phyloP scores from a whole-genome alignment of 2,329 filamentous ascomycete genomes.

The Corinectria fuckeliana region DNA sequence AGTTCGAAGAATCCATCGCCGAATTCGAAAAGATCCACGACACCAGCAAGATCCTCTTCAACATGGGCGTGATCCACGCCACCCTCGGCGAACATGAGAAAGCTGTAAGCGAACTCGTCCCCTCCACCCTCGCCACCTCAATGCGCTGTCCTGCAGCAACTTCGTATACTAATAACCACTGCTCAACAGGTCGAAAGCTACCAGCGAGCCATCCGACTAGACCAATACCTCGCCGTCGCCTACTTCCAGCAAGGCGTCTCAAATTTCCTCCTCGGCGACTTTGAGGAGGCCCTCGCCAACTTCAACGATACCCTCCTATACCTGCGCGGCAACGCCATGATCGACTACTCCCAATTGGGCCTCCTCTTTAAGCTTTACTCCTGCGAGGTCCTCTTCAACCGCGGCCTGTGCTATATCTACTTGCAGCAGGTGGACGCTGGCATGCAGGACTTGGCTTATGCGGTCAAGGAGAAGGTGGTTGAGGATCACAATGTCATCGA shows the following conservation, averaged over 20 bases:
- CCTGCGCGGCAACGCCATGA: slow-evolving; percentile 93
- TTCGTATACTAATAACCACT: slow-evolving; percentile 24
- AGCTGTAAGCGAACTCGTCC: slow-evolving; percentile 69
- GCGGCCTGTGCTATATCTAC: slow-evolving; percentile 96
- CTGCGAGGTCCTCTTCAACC: slow-evolving; percentile 97
- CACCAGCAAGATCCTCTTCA: slow-evolving; percentile 98
- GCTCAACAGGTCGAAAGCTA: slow-evolving; percentile 83
- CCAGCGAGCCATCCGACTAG: slow-evolving; percentile 86
- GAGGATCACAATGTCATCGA: slow-evolving; percentile 98
- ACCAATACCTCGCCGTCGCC: slow-evolving; percentile 95
- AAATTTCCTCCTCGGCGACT: slow-evolving; percentile 95
- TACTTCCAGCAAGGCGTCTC: slow-evolving; percentile 99
- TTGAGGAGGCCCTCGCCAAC: slow-evolving; percentile 95
- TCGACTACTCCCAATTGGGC: slow-evolving; percentile 96
- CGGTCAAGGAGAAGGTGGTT: slow-evolving; percentile 94
- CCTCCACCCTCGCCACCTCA: not conserved
- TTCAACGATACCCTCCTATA: slow-evolving; percentile 98
- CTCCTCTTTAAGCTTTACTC: slow-evolving; percentile 96
- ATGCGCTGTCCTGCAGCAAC: not conserved
- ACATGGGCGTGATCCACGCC: slow-evolving; percentile 96
- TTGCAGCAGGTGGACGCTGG: slow-evolving; percentile 89
- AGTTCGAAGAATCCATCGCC: slow-evolving; percentile 87
- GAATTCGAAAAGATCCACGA: slow-evolving; percentile 89
- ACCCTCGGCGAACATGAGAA: slow-evolving; percentile 95
- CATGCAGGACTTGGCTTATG: slow-evolving; percentile 88